A percentile compares a stretch with the other conserved stretches of the same genome.
Evolutionary conservation across 2,329 filamentous ascomycete genomes (phyloP).

Genomic region (Phyllosticta ampelicida): DNA sequence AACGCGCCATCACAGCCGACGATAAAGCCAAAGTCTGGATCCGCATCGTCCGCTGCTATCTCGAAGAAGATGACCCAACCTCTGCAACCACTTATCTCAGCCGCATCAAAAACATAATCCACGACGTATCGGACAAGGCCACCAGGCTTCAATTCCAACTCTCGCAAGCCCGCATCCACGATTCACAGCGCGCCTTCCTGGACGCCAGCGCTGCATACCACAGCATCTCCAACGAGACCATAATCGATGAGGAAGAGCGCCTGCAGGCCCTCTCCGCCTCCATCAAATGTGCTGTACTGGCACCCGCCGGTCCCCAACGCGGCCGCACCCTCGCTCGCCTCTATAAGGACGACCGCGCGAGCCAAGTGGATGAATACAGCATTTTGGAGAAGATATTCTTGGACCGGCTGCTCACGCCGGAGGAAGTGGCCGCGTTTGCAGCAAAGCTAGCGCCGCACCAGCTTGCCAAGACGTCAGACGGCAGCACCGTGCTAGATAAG

Average conservation of each 20-base stretch:
- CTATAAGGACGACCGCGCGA: slow-evolving; percentile 84
- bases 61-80: slow-evolving; percentile 87
- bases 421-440: slow-evolving; percentile 81
- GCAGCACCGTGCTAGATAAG: slow-evolving; percentile 82
- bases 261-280: slow-evolving; percentile 75
- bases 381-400: slow-evolving; percentile 98
- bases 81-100: slow-evolving; percentile 81
- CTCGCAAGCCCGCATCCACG: slow-evolving; percentile 84
- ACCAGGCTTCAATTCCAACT: slow-evolving; percentile 78
- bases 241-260: slow-evolving; percentile 78
- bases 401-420: slow-evolving; percentile 67
- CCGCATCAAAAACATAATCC: slow-evolving; percentile 87
- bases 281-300: slow-evolving; percentile 84
- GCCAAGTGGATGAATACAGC: slow-evolving; percentile 63
- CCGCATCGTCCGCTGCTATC: slow-evolving; percentile 84
- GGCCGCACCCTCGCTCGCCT: slow-evolving; percentile 70
- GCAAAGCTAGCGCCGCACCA: slow-evolving; percentile 75
- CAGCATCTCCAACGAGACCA: slow-evolving; percentile 64
- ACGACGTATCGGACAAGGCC: slow-evolving; percentile 61
- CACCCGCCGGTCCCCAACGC: slow-evolving; percentile 77
- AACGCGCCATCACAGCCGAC: slow-evolving; percentile 70
- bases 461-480: slow-evolving; percentile 78
- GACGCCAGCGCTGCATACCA: slow-evolving; percentile 83
- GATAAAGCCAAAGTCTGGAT: slow-evolving; percentile 83
- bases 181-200: slow-evolving; percentile 81